These are phyloP conservation scores for Blakeslea trispora DNA, from an alignment of 371 early-diverging fungal genomes.

Conservation along the genomic window DNA sequence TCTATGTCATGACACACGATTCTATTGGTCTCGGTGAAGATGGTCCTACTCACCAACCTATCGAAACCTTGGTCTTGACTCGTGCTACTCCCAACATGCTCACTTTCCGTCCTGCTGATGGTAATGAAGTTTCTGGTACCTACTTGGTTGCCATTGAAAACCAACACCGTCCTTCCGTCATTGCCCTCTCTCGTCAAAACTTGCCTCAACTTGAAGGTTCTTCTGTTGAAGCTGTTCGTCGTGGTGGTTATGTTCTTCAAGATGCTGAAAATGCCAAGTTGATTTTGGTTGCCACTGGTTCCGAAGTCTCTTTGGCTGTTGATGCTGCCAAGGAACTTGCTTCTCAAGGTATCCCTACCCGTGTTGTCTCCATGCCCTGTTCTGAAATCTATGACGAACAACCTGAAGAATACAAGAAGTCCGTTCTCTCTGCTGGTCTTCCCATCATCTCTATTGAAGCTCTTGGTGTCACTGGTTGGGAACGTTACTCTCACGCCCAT, in stretches of 20 bases:
- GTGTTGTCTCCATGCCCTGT: conserved; percentile 97
- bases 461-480: conserved; percentile 94
- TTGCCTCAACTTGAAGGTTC: conserved; percentile 89
- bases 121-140: conserved; percentile 94
- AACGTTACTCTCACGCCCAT: conserved; percentile 88
- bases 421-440: conserved; percentile 79
- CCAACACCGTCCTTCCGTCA: conserved; percentile 77
- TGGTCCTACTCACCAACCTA: conserved; percentile 99
- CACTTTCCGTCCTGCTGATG: conserved; percentile 94
- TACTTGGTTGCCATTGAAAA: conserved; percentile 82
- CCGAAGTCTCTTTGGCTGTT: conserved; percentile 91
- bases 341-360: conserved; percentile 60
- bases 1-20: conserved; percentile 99
- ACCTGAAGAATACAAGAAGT: conserved; percentile 78
- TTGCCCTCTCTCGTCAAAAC: conserved; percentile 96
- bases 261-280: conserved; percentile 61
- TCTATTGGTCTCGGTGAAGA: conserved; percentile 99
- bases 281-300: conserved; percentile 92
- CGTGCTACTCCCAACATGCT: conserved; percentile 95
- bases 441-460: conserved; percentile 95
- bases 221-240: conserved; percentile 73
- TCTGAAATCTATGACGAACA: conserved; percentile 95
- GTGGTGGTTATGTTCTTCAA: conserved; percentile 82
- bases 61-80: conserved; percentile 94
- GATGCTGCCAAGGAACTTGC: conserved; percentile 80